Base-by-base conservation (phyloP, 2,329 filamentous ascomycete genomes). In the Fusarium dimerum region DNA sequence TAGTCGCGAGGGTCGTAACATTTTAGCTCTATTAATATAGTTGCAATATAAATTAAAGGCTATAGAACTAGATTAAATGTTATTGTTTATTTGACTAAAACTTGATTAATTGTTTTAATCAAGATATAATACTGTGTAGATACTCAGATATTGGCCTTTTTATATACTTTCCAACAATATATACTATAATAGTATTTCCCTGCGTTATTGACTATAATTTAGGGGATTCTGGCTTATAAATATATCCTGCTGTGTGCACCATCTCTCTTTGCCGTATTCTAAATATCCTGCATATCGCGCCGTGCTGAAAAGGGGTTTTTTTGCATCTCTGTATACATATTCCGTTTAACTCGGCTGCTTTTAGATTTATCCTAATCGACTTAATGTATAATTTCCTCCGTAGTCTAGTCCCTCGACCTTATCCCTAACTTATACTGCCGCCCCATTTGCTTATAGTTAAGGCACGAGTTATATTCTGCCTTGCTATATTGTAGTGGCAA, bases 401-500 rank as follows among this genome's bases (percentile, higher is more conserved):
- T 45, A 34, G 42, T 50, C 36, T 16, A 50, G 1, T 50, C 47
- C 15, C 11, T 40, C n/a, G 12, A 5, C n/a, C 40, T 5, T 32
- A 9, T 50, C 16, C 42, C 47, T 16, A 18, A n/a, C 17, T 41
- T 36, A 26, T 11, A 52, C 29, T 38, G 7, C 6, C 5, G 10
- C 29, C 43, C 32, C 13, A 52, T 52, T 29, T 42, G 12, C 45
- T 51, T 51, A n/a, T 40, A 44, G 13, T 51, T 15, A 48, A 44
- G 34, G 9, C 15, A 51, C 17, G 12, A 52, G 13, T 45, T 16
- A 45, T 48, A 45, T 3, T 43, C 17, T 16, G n/a, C 17, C 38
- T 53, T 53, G 10, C 6, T 34, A 16, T 53, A 53, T 3, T 26
- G 15, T 26, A 40, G 11, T 18, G 40, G 40, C 9, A 53, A 40